Percentiles rank a stretch among this genome's conserved stretches.
Conservation (phyloP, 116 monocot species). For the Thalassia testudinum region DNA sequence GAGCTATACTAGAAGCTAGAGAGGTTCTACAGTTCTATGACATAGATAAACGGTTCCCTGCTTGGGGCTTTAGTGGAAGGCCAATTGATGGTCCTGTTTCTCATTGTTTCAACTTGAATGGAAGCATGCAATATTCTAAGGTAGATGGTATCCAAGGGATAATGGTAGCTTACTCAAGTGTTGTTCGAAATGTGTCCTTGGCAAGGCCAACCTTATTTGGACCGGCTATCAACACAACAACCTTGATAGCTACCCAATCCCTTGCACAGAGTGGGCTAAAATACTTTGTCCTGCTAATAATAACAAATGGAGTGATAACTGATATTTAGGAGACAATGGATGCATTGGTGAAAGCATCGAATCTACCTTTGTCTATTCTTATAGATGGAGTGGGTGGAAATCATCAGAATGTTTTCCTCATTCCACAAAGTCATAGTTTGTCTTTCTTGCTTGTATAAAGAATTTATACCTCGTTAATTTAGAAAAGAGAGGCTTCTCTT, state of each 20-base stretch:
- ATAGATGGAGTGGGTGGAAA: no score
- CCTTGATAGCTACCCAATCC: slow-evolving; percentile 56
- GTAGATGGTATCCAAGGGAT: slow-evolving; percentile 88
- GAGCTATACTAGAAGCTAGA: slow-evolving; percentile 80
- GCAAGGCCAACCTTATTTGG: slow-evolving; percentile 93
- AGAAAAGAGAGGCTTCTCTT: no score
- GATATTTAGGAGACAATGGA: no score
- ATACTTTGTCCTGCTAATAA: slow-evolving; percentile 76
- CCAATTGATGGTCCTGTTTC: slow-evolving; percentile 97
- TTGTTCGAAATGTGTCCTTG: slow-evolving; percentile 74
- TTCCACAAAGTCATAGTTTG: no score
- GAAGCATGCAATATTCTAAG: slow-evolving; percentile 66
- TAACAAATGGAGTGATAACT: no score
- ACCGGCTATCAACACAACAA: slow-evolving; percentile 54
- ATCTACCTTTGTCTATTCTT: no score
- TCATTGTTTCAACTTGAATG: slow-evolving; percentile 95
- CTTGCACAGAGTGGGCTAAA: slow-evolving; percentile 27
- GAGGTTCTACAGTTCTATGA: slow-evolving; percentile 89
- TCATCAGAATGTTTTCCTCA: no score
- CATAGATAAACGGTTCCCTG: slow-evolving; percentile 60
- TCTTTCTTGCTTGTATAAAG: no score
- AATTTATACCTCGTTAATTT: no score
- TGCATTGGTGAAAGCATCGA: no score
- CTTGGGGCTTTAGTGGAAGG: slow-evolving; percentile 98
- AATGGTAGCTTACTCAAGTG: slow-evolving; percentile 84